A percentile compares a stretch with the other conserved stretches of the same genome.
phyloP scores from a whole-genome alignment of 73 alveolate genomes.

The Paramecium pentaurelia region DNA sequence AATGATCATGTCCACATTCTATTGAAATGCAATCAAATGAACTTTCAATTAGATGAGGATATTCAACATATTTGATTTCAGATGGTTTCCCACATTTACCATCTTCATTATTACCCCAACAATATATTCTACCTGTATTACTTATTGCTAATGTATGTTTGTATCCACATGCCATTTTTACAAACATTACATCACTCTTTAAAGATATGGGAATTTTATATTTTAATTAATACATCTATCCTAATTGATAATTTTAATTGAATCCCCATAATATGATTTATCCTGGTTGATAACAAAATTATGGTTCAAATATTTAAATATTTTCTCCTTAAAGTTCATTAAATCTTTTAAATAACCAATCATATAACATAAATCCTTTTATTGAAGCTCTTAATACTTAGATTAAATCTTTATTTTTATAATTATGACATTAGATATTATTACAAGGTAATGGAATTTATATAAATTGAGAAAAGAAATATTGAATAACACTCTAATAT shows the following conservation, averaged over 20 bases:
- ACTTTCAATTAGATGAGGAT: not conserved
- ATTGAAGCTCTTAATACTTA: conserved; percentile 12
- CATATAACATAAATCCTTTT: not conserved
- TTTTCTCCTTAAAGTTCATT: not conserved
- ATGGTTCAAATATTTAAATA: not conserved
- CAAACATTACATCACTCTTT: not conserved
- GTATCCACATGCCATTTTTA: conserved; percentile 12
- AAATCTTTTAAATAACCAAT: conserved; percentile 8
- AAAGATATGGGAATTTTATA: not conserved
- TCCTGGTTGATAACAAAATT: not conserved
- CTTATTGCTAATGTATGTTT: conserved; percentile 25
- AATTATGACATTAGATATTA: not conserved
- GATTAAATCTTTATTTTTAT: not conserved
- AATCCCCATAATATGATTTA: conserved; percentile 3
- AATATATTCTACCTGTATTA: not conserved
- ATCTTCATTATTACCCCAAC: conserved; percentile 47
- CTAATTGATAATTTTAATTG: conserved; percentile 22
- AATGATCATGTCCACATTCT: conserved; percentile 33
- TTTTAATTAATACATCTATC: not conserved
- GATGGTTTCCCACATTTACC: conserved; percentile 33
- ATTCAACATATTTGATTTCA: not conserved
- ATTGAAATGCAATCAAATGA: not conserved
- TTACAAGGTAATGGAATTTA: not conserved
- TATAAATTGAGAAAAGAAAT: not conserved
- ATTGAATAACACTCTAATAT: not conserved